phyloP scores from a whole-genome alignment of 2,329 filamentous ascomycete species.

The Apiospora malaysiana region DNA sequence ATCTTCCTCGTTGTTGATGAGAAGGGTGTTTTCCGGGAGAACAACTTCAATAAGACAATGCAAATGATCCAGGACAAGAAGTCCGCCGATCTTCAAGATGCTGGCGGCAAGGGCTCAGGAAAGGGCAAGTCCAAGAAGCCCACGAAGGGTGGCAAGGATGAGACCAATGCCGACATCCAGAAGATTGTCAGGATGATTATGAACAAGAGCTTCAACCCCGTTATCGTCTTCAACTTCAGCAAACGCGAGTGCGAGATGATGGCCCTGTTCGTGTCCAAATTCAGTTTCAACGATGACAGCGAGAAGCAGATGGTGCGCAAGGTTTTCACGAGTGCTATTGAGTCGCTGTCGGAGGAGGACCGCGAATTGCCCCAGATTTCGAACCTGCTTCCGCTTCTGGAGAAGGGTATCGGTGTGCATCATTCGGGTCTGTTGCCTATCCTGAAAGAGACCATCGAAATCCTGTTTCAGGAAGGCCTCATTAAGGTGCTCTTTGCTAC shows the following conservation, averaged over 20 bases:
- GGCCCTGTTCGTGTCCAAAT: constrained; percentile 82
- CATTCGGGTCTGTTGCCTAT: constrained; percentile 95
- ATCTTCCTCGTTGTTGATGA: constrained; percentile 96
- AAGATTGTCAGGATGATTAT: constrained; percentile 99
- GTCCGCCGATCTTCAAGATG: constrained; percentile 81
- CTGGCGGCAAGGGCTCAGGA: constrained; percentile 80
- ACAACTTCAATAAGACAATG: constrained; percentile 98
- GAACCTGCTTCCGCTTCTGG: constrained; percentile 85
- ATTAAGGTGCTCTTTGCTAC: constrained; percentile 99
- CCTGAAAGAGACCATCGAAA: constrained; percentile 97
- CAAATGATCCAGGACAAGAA: constrained; percentile 85
- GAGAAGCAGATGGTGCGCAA: constrained; percentile 94
- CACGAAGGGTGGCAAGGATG: constrained; percentile 83
- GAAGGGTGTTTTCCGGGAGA: constrained; percentile 93
- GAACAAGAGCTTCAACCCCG: constrained; percentile 94
- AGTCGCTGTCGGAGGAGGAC: constrained; percentile 91
- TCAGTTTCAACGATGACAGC: constrained; percentile 95
- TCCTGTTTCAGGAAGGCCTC: constrained; percentile 95
- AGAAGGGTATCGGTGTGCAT: constrained; percentile 94
- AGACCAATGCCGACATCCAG: constrained; percentile 81
- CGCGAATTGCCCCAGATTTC: constrained; percentile 87
- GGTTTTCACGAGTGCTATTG: constrained; percentile 92
- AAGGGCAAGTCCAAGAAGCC: constrained; percentile 91
- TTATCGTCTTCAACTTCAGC: constrained; percentile 99
- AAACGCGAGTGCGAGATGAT: constrained; percentile 95